Evolutionary conservation across 768 basidiomycete species (phyloP), one percentile per base, ranked within the genome.

Genomic region (Termitomyces sp.): DNA sequence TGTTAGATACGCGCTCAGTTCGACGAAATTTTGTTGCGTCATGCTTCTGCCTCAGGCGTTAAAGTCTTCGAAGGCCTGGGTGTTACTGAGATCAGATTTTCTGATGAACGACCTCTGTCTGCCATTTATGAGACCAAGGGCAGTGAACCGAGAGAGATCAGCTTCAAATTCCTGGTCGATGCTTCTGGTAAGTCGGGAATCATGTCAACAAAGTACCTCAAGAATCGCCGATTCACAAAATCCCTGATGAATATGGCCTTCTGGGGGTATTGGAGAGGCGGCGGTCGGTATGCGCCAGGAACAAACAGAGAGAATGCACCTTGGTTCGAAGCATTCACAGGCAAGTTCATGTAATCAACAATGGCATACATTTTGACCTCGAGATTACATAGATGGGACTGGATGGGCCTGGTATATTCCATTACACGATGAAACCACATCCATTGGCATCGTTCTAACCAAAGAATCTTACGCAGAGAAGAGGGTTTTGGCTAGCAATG

Each of bases 211-310:
- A 80, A 79, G 49, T 85, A 87, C 61, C 72, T 87, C 42, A 76
- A 78, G 53, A 84, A 84, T 61, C 74, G 87, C n/a, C 73, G 72
- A 34, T 80, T 80, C 66, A 85, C 81, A 37, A 72, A 79, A 46
- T 75, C 76, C 2, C 65, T 88, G 52, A 76, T 75, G 60, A 88
- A 87, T 60, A 75, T 87, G 13, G 87, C 87, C 1, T 71, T 78
- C 22, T 89, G 87, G 87, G 86, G 83, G 2, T 89, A 89, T 63
- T 89, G 85, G 85, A 73, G 66, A 30, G 81, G 76, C 4, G 73
- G 75, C 6, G 74, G 72, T 3, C 74, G 69, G 54, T 87, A 82
- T 61, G 73, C 69, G 3, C 54, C 62, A 24, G 77, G 75, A 16
- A 78, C 77, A 0, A 52, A 59, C 12, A 72, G 78, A 24, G 76